These are phyloP conservation scores for Candida frijolesensis DNA, from an alignment of 1,139 yeast species.

Conservation along the genomic window DNA sequence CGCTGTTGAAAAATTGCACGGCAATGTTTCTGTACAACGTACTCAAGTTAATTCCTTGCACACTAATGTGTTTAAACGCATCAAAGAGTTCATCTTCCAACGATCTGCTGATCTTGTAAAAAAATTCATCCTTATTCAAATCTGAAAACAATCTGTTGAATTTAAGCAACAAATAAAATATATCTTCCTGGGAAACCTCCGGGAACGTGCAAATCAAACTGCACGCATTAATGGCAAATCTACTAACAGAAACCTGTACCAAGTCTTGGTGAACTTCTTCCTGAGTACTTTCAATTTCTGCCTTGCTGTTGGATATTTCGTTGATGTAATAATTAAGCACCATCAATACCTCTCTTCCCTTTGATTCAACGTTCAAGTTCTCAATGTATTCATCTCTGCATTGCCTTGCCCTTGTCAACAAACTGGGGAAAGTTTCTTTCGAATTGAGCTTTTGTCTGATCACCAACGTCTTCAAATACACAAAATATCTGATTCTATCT, in stretches of 20 bases:
- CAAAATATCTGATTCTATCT: slow-evolving; percentile 26
- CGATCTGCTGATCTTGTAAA: slow-evolving; percentile 39
- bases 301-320: slow-evolving; percentile 17
- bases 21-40: slow-evolving; percentile 23
- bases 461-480: slow-evolving; percentile 38
- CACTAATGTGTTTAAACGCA: slow-evolving; percentile 35
- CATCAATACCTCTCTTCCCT: slow-evolving; percentile 29
- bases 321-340: slow-evolving; percentile 38
- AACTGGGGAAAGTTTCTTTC: slow-evolving; percentile 31
- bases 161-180: slow-evolving; percentile 37
- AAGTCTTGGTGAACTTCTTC: slow-evolving; percentile 3
- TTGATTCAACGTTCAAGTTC: slow-evolving; percentile 21
- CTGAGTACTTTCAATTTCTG: slow-evolving; percentile 2
- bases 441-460: slow-evolving; percentile 32
- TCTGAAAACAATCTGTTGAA: slow-evolving; percentile 31
- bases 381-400: slow-evolving; percentile 24
- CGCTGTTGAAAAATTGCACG: slow-evolving; percentile 6
- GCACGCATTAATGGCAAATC: slow-evolving; percentile 26
- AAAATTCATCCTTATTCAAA: slow-evolving; percentile 38
- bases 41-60: slow-evolving; percentile 39
- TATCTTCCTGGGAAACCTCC: slow-evolving; percentile 30
- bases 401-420: slow-evolving; percentile 32
- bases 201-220: slow-evolving; percentile 24
- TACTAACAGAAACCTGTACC: slow-evolving; percentile 8
- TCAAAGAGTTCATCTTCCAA: slow-evolving; percentile 36